Conservation (phyloP, 2,329 filamentous ascomycete genomes). For the Zopfia rhizophila region DNA sequence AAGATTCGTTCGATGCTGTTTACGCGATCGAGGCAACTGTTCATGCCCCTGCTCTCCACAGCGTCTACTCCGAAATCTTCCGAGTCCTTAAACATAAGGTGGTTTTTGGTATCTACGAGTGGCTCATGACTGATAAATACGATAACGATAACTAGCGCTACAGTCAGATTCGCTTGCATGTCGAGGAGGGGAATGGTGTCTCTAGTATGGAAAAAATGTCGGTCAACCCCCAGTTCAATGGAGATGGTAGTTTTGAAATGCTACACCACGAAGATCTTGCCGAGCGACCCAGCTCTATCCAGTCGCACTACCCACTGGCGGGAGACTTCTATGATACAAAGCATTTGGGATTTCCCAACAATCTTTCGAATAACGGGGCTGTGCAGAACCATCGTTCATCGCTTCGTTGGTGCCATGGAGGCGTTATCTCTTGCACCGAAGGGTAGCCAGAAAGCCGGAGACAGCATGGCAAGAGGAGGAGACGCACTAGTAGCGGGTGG, state of each 20-base stretch:
- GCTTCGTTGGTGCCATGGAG: conserved; percentile 78
- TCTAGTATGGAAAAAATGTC: conserved; percentile 89
- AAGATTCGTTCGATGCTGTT: conserved; percentile 88
- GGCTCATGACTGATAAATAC: conserved; percentile 96
- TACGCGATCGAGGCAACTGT: conserved; percentile 96
- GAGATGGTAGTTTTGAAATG: conserved; percentile 83
- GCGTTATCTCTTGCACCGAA: conserved; percentile 74
- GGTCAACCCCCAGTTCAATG: conserved; percentile 81
- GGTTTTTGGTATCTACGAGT: conserved; percentile 93
- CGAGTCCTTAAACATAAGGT: conserved; percentile 94
- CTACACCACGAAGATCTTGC: conserved; percentile 85
- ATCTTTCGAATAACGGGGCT: conserved; percentile 85
- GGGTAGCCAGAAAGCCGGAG: conserved; percentile 88
- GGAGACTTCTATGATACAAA: conserved; percentile 73
- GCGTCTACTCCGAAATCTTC: conserved; percentile 90
- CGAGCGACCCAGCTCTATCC: conserved; percentile 73
- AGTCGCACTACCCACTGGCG: conserved; percentile 90
- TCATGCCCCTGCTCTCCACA: conserved; percentile 85
- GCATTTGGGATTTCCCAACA: conserved; percentile 77
- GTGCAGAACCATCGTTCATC: conserved; percentile 77
- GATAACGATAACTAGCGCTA: conserved; percentile 84
- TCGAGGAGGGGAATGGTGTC: conserved; percentile 92
- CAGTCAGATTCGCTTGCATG: conserved; percentile 85
- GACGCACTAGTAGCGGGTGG: conserved; percentile 86
- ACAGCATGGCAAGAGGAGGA: conserved; percentile 80